Base-by-base conservation (phyloP, 140 eudicot genomes). In the Bidens hawaiensis region DNA sequence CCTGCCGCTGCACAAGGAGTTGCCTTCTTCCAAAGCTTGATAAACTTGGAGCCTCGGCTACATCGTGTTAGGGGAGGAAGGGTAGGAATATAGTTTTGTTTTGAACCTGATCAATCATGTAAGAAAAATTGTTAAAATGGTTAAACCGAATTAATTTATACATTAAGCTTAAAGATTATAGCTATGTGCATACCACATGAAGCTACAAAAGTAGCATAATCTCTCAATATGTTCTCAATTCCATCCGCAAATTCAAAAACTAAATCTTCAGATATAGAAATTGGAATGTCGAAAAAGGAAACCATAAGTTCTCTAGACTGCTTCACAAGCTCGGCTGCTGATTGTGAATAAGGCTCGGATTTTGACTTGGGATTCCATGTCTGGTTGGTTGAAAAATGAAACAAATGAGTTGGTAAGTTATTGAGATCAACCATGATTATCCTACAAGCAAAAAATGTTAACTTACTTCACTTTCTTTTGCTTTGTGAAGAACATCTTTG, bases 361-460 rank as follows among this genome's bases (percentile, higher is more conserved):
- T 91, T 87, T 0, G 98, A 91, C 77, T 82, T 91, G 14, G 98
- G 98, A 61, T 91, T 87, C 98, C 98, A 91, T 27, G 98, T 84
- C 98, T n/a, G n/a, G n/a, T n/a, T n/a, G n/a, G n/a, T n/a, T n/a
- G n/a, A n/a, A n/a, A n/a, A n/a, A n/a, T n/a, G n/a, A n/a, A n/a
- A n/a, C n/a, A n/a, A n/a, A n/a, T n/a, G n/a, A n/a, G n/a, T n/a
- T n/a, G n/a, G n/a, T n/a, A n/a, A n/a, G n/a, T n/a, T n/a, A n/a
- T n/a, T n/a, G n/a, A n/a, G n/a, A n/a, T n/a, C n/a, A n/a, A n/a
- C n/a, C n/a, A n/a, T n/a, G n/a, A n/a, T n/a, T n/a, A n/a, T n/a
- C n/a, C n/a, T n/a, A n/a, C n/a, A n/a, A n/a, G n/a, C n/a, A n/a
- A n/a, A n/a, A n/a, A n/a, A n/a, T n/a, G n/a, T n/a, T n/a, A n/a